Evolutionary conservation across 345 rosid genomes (phyloP).

Genomic region (Litchi chinensis): DNA sequence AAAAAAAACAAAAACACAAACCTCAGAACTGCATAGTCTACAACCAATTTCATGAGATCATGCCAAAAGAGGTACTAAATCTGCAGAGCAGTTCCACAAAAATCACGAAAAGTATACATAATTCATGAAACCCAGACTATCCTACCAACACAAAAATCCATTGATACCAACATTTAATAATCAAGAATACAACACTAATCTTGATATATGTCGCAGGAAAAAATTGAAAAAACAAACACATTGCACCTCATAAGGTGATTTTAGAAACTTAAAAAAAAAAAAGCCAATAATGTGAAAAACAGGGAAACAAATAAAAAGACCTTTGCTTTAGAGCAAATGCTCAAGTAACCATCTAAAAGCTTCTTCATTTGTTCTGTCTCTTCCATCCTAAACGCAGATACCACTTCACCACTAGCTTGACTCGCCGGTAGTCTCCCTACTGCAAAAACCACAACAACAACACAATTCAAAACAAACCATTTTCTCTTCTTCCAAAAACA

Average conservation of each 20-base stretch:
- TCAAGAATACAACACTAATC: neutral
- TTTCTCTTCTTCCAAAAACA: neutral
- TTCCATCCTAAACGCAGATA: slow-evolving; percentile 48
- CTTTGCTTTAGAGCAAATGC: slow-evolving; percentile 43
- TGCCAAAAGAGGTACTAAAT: neutral
- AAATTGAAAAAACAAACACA: neutral
- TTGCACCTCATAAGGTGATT: neutral
- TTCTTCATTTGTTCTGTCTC: slow-evolving; percentile 49
- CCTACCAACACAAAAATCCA: neutral
- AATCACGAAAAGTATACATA: too few species aligned
- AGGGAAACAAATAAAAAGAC: slow-evolving; percentile 18
- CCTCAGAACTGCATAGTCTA: neutral
- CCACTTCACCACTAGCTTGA: slow-evolving; percentile 54
- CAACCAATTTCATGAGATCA: neutral
- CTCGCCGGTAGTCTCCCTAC: slow-evolving; percentile 73
- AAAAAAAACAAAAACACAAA: neutral
- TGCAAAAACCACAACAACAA: slow-evolving; percentile 32
- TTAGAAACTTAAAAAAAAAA: too few species aligned
- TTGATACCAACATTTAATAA: neutral
- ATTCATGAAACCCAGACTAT: neutral
- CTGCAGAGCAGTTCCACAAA: neutral
- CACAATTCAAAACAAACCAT: neutral
- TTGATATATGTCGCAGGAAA: neutral
- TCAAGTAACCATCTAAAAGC: slow-evolving; percentile 48
- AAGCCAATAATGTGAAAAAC: neutral